A percentile compares a stretch with the other conserved stretches of the same genome.
phyloP scores from a whole-genome alignment of 169 alveolate species.

The Eimeria tenella region DNA sequence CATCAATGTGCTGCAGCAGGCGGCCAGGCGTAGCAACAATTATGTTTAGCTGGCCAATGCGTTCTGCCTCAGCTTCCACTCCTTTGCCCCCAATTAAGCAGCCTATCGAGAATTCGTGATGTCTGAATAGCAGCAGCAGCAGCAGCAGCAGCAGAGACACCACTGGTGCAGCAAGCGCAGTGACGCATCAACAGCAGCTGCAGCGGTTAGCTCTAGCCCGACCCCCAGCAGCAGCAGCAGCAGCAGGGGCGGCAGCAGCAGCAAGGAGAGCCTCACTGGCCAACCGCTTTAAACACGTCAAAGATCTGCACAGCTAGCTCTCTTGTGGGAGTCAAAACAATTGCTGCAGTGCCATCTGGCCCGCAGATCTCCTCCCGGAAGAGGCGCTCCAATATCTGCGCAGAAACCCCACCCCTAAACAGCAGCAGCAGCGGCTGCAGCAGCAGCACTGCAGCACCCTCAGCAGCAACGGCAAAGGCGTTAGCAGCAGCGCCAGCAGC shows the following conservation, averaged over 20 bases:
- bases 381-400: constrained; percentile 88
- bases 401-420: neutral
- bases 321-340: constrained; percentile 94
- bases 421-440: constrained; percentile 52
- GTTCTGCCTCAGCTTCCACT: constrained; percentile 90
- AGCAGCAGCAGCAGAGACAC: neutral
- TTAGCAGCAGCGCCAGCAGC: constrained; percentile 4
- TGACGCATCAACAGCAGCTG: constrained; percentile 1
- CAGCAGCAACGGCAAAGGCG: neutral
- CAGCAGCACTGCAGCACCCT: constrained; percentile 13
- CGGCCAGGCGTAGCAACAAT: constrained; percentile 98
- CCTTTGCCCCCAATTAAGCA: constrained; percentile 96
- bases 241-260: constrained; percentile 32
- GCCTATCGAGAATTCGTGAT: constrained; percentile 94
- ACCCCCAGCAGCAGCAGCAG: constrained; percentile 26
- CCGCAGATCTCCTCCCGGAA: constrained; percentile 88
- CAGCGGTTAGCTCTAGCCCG: neutral
- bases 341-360: constrained; percentile 91
- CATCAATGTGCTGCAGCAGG: constrained; percentile 95
- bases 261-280: neutral
- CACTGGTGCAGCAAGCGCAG: neutral
- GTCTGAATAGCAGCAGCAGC: constrained; percentile 80
- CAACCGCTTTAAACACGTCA: constrained; percentile 88
- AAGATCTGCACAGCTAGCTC: constrained; percentile 95
- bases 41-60: constrained; percentile 88